Conservation (phyloP, 257 asterid genomes). For the Linaria vulgaris region DNA sequence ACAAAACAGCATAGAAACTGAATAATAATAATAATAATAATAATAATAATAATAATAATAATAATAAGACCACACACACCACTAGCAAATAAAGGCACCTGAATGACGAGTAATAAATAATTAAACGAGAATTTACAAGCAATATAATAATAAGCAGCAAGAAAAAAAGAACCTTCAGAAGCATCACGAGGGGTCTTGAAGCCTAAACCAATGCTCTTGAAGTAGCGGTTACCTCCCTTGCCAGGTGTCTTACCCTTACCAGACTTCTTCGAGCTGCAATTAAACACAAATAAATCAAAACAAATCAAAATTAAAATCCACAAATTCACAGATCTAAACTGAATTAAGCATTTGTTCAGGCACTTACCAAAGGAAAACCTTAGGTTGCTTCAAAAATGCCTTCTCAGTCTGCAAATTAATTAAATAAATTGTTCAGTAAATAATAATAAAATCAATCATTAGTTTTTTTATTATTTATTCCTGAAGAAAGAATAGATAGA, state of each 20-base stretch:
- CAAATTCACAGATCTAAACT: not conserved
- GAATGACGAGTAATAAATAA: too few relatives aligned
- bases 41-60: too few relatives aligned
- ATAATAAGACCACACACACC: too few relatives aligned
- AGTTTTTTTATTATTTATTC: too few relatives aligned
- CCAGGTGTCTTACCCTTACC: constrained; percentile 53
- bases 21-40: too few relatives aligned
- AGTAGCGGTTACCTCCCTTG: constrained; percentile 52
- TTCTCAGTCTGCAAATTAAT: constrained; percentile 28
- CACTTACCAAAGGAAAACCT: constrained; percentile 27
- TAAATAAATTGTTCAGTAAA: too few relatives aligned
- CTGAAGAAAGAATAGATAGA: too few relatives aligned
- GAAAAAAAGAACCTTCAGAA: constrained; percentile 24
- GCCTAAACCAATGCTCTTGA: constrained; percentile 42
- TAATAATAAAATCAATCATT: too few relatives aligned
- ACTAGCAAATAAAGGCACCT: too few relatives aligned
- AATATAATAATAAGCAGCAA: not conserved
- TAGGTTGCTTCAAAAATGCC: constrained; percentile 32
- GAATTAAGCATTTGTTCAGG: not conserved
- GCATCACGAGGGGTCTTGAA: constrained; percentile 49
- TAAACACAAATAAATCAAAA: too few relatives aligned
- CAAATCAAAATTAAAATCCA: not conserved
- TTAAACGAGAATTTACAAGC: not conserved
- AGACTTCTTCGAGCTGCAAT: constrained; percentile 38
- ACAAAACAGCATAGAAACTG: too few relatives aligned